Base-by-base conservation (phyloP, 2,329 filamentous ascomycete genomes). In the Ophiostoma triangulosporum region DNA sequence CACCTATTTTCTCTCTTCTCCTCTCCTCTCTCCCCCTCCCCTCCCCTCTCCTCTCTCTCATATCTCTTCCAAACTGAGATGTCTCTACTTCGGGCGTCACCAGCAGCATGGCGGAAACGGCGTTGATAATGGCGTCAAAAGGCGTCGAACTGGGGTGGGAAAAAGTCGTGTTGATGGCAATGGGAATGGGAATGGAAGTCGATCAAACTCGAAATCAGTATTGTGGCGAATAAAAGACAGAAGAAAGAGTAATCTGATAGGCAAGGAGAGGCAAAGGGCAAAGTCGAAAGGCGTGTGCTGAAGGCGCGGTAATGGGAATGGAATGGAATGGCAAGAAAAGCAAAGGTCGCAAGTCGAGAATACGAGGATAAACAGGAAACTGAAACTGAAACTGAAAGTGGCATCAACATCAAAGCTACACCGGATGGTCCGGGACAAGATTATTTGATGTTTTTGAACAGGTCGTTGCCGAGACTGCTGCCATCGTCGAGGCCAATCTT, bases 371-470 rank as follows among this genome's bases (percentile, higher is more conserved):
- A 50, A 50, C 20, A 24, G 32, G 29, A 31, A 50, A 50, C 29
- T 32, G 32, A n/a, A 15, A 20, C 24, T 15, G n/a, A 3, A 29
- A 27, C n/a, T n/a, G n/a, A 33, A 24, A 51, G 15, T 38, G 6
- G 2, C 15, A n/a, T n/a, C n/a, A n/a, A n/a, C n/a, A n/a, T n/a
- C n/a, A n/a, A n/a, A n/a, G n/a, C n/a, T n/a, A n/a, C n/a, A n/a
- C n/a, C n/a, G n/a, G n/a, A n/a, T n/a, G n/a, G n/a, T n/a, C n/a
- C n/a, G n/a, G n/a, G n/a, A n/a, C n/a, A n/a, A 4, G 22, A 15
- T 43, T 45, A 38, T 33, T 50, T 77, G 63, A 81, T 80, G 57
- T 75, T 70, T 62, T 78, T 79, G 64, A 81, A 81, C 32, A 81
- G 66, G 57, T 80, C 76, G 55, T 67, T 65, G 50, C 75, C 75